These are phyloP conservation scores for Saksenaea oblongispora DNA, from an alignment of 371 early-diverging fungal genomes.

Conservation along the genomic window DNA sequence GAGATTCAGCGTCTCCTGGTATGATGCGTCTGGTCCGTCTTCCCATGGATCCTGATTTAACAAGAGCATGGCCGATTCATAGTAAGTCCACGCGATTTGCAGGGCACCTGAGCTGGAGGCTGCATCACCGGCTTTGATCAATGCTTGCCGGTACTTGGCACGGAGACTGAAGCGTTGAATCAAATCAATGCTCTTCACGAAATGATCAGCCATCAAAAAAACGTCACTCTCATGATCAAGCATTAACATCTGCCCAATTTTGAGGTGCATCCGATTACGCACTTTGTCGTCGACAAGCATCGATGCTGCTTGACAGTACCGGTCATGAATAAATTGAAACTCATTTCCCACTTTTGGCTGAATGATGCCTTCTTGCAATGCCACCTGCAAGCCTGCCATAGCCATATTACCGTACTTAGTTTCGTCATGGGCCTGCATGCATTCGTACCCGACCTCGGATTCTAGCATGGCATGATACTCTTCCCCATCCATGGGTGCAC, in stretches of 20 bases:
- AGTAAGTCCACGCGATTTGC: conserved; percentile 28
- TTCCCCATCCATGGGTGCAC: conserved; percentile 3
- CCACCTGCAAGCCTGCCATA: conserved; percentile 38
- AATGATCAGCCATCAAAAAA: conserved; percentile 41
- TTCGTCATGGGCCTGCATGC: conserved; percentile 7
- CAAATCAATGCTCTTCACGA: conserved; percentile 35
- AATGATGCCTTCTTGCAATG: conserved; percentile 43
- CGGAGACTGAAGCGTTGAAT: conserved; percentile 21
- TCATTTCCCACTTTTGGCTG: conserved; percentile 35
- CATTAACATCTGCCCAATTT: conserved; percentile 42
- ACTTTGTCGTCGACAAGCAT: conserved; percentile 30
- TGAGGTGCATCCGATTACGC: conserved; percentile 37
- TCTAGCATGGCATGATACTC: not conserved
- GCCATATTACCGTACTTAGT: conserved; percentile 18
- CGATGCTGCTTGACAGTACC: conserved; percentile 44
- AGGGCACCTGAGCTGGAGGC: conserved; percentile 38
- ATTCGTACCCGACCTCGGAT: conserved; percentile 1
- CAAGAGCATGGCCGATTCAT: conserved; percentile 30
- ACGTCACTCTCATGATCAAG: conserved; percentile 25
- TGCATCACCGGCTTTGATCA: conserved; percentile 39
- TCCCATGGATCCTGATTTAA: conserved; percentile 28
- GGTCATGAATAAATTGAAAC: conserved; percentile 44
- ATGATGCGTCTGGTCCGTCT: conserved; percentile 29
- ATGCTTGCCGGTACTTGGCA: conserved; percentile 26
- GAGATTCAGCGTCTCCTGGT: conserved; percentile 37